phyloP scores from a whole-genome alignment of 176 grass and related monocot genomes.

The Ensete glaucum region DNA sequence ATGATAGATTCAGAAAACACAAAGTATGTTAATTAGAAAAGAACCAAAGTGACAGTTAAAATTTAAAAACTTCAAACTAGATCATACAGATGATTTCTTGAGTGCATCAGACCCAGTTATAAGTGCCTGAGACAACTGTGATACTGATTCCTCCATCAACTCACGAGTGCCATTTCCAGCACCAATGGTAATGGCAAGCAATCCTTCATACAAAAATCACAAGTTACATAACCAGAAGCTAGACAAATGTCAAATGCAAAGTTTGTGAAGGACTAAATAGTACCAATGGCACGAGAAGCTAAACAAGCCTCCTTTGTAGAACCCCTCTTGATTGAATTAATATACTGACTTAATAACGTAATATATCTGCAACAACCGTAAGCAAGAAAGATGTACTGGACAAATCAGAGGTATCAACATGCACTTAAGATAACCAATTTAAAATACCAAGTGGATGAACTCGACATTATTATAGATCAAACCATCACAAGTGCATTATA shows the following conservation, averaged over 20 bases:
- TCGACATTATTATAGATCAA: neutral
- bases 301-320: constrained; percentile 60
- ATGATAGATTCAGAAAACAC: neutral
- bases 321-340: constrained; percentile 72
- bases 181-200: constrained; percentile 65
- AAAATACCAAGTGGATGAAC: too few relatives aligned
- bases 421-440: neutral
- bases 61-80: too few relatives aligned
- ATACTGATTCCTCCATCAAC: constrained; percentile 60
- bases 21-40: neutral
- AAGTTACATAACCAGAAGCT: neutral
- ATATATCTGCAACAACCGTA: constrained; percentile 46
- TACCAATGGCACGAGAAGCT: constrained; percentile 59
- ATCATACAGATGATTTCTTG: constrained; percentile 54
- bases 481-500: neutral
- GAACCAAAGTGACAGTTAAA: neutral
- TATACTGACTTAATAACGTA: constrained; percentile 64
- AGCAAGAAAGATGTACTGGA: neutral
- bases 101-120: constrained; percentile 38
- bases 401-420: neutral
- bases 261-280: neutral
- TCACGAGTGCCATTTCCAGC: constrained; percentile 39
- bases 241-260: constrained; percentile 8
- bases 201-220: constrained; percentile 26
- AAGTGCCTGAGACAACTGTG: constrained; percentile 49